phyloP scores from a whole-genome alignment of 331 rosid genomes.

The Malus hybrid region DNA sequence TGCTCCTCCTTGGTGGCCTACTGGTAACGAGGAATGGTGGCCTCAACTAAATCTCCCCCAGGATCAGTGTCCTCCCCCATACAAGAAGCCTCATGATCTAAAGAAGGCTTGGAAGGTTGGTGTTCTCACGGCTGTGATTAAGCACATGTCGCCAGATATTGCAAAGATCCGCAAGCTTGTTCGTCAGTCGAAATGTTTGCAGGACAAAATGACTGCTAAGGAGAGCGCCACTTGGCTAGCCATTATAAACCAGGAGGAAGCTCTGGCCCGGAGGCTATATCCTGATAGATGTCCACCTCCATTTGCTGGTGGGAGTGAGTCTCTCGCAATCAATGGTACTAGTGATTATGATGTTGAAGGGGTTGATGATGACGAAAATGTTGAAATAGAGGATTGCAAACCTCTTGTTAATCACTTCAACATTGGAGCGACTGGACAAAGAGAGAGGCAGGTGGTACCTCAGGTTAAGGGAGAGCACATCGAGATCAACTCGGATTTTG shows the following conservation, averaged over 20 bases:
- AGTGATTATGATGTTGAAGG: conserved; percentile 42
- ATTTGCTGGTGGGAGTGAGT: conserved; percentile 19
- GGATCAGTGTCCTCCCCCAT: conserved; percentile 41
- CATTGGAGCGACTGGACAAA: conserved; percentile 8
- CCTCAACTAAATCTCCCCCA: conserved; percentile 23
- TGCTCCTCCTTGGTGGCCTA: conserved; percentile 47
- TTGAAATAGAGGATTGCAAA: conserved; percentile 20
- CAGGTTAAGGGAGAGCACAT: conserved; percentile 28
- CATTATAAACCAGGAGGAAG: conserved; percentile 42
- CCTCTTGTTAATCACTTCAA: conserved; percentile 10
- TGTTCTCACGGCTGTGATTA: conserved; percentile 41
- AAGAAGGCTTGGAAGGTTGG: conserved; percentile 49
- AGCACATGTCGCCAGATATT: conserved; percentile 42
- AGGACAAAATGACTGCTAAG: conserved; percentile 49
- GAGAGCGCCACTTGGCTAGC: conserved; percentile 51
- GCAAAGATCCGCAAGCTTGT: conserved; percentile 40
- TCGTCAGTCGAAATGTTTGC: conserved; percentile 41
- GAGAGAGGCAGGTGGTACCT: conserved; percentile 3
- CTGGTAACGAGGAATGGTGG: conserved; percentile 39
- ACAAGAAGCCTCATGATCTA: conserved; percentile 50
- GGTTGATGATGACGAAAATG: conserved; percentile 16
- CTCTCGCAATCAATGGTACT: conserved; percentile 15
- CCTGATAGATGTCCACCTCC: conserved; percentile 30
- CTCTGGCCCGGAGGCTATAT: conserved; percentile 23
- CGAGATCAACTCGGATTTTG: conserved; percentile 18